phyloP scores from a whole-genome alignment of 2,329 filamentous ascomycete genomes.

The Aspergillus luchuensis region DNA sequence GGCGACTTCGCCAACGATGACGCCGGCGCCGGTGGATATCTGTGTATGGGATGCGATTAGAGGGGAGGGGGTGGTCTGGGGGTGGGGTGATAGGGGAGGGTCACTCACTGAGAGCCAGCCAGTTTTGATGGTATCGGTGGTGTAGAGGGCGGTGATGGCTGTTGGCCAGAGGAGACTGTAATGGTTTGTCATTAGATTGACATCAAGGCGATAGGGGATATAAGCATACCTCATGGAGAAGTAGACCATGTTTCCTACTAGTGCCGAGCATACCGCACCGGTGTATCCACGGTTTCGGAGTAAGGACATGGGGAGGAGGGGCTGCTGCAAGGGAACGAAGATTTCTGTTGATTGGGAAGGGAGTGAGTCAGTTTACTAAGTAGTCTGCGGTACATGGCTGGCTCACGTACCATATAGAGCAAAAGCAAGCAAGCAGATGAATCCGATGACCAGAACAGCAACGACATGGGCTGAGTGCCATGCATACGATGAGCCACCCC shows the following conservation, averaged over 20 bases:
- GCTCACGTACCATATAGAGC: constrained; percentile 1
- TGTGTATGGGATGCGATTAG: background rate
- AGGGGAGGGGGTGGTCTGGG: too few species aligned
- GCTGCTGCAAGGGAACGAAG: constrained; percentile 5
- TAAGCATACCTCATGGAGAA: constrained; percentile 5
- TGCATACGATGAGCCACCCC: constrained; percentile 8
- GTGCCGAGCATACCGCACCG: constrained; percentile 1
- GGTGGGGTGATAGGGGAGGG: background rate
- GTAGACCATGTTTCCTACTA: constrained; percentile 9
- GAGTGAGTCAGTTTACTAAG: background rate
- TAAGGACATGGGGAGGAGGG: constrained; percentile 2
- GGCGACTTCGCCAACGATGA: constrained; percentile 2
- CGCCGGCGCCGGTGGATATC: constrained; percentile 4
- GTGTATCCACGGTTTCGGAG: constrained; percentile 7
- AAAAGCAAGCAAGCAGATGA: constrained; percentile 1
- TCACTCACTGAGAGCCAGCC: constrained; percentile 3
- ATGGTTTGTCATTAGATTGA: background rate
- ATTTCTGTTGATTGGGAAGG: background rate
- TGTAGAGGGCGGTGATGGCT: background rate
- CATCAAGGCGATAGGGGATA: too few species aligned
- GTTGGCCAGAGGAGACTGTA: constrained; percentile 5
- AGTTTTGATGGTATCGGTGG: constrained; percentile 3
- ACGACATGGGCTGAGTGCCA: constrained; percentile 11
- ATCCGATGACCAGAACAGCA: constrained; percentile 7
- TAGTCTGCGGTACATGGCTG: background rate